Conservation (phyloP, 371 early-diverging fungal genomes). For the Haplosporangium sp. region DNA sequence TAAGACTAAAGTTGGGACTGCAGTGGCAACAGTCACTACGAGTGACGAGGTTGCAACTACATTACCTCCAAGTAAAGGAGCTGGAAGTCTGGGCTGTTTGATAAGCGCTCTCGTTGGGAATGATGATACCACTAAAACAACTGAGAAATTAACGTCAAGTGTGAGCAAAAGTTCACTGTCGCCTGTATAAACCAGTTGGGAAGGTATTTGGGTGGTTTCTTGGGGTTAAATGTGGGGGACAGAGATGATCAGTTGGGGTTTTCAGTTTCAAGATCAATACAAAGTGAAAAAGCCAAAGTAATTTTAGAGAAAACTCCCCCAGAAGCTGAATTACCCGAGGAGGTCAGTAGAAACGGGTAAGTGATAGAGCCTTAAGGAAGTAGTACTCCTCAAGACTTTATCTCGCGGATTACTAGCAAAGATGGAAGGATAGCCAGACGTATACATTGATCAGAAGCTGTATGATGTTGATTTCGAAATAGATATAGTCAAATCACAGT, state of each 20-base stretch:
- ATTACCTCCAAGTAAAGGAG: not conserved
- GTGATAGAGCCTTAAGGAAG: not conserved
- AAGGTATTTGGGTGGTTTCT: not conserved
- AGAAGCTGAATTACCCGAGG: not conserved
- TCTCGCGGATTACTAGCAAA: not conserved
- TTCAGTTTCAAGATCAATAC: not conserved
- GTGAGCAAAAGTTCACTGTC: not conserved
- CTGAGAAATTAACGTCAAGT: not conserved
- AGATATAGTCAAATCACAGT: not conserved
- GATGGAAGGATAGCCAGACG: not conserved
- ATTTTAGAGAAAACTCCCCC: not conserved
- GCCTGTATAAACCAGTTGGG: not conserved
- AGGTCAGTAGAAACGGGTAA: not conserved
- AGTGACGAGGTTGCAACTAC: not conserved
- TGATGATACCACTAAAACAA: not conserved
- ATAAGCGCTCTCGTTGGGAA: slow-evolving; percentile 1
- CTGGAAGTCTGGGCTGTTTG: not conserved
- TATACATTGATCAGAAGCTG: not conserved
- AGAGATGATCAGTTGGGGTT: not conserved
- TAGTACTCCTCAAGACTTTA: not conserved
- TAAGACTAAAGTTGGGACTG: not conserved
- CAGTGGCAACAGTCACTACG: not conserved
- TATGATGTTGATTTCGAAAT: not conserved
- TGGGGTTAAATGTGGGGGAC: not conserved
- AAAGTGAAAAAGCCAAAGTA: not conserved